Evolutionary conservation across 306 rosid species (phyloP), one percentile per base, ranked within the genome.

Genomic region (Gastrolobium bilobum): DNA sequence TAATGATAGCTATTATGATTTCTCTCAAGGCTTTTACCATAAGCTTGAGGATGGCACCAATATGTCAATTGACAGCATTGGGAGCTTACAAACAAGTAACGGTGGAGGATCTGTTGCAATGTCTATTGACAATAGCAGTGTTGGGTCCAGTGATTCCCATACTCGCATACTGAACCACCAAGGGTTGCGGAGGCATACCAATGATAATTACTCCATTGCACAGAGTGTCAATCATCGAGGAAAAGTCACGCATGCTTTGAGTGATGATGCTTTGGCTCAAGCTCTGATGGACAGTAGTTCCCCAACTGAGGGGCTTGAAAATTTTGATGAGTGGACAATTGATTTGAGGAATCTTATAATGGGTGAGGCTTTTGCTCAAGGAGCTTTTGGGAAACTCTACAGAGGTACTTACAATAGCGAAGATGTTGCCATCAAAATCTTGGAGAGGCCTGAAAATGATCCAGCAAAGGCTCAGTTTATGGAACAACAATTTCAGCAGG

Each of bases 91-190:
- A 86, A 89, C 92, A 9, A 89, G 90, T 84, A 79, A 87, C 0
- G 97, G 89, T 62, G 97, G 96, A 62, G 97, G 96, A 71, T 92
- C 97, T 31, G 97, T 92, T 46, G 96, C 97, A n/a, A 92, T 92
- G 97, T 92, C 97, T 69, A 40, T 92, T 63, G 96, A 89, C 68
- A 92, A 87, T 79, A 92, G 97, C 87, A 92, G 97, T 53, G 97
- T 90, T 11, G 97, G 92, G 70, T 92, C 97, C 31, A 92, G 89
- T 73, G 93, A 90, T 75, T 92, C 97, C 48, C 91, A 85, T 57
- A 90, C 96, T 57, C 96, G 85, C 68, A 92, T 92, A 50, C 86
- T 92, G 87, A 78, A 90, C 68, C 97, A 92, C 85, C 97, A 86
- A 82, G 96, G 97, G 34, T 60, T 90, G 74, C 54, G 79, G 56